These are phyloP conservation scores for Rhazya stricta DNA, from an alignment of 257 asterid genomes.

Conservation along the genomic window DNA sequence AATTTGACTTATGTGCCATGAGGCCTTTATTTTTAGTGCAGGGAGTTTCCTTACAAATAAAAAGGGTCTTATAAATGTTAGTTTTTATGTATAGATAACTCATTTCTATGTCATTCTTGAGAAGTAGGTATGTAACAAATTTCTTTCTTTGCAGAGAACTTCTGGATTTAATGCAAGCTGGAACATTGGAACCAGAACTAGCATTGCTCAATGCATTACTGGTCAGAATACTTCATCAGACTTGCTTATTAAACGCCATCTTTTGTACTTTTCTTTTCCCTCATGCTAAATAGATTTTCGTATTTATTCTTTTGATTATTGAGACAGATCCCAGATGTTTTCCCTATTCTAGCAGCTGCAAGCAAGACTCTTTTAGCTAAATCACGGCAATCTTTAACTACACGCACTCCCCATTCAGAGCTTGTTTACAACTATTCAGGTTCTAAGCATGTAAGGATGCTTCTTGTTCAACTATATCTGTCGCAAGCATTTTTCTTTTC, in stretches of 20 bases:
- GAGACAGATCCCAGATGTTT: slow-evolving; percentile 72
- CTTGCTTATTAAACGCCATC: slow-evolving; percentile 6
- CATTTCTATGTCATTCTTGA: background rate
- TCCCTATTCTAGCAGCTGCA: slow-evolving; percentile 91
- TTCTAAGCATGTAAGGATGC: slow-evolving; percentile 68
- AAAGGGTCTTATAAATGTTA: background rate
- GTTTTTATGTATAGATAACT: background rate
- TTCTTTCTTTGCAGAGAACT: slow-evolving; percentile 52
- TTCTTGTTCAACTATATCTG: slow-evolving; percentile 1
- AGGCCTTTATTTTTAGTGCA: background rate
- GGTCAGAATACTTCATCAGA: slow-evolving; percentile 36
- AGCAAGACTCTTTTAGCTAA: slow-evolving; percentile 64
- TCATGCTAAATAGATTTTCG: background rate
- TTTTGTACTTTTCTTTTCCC: background rate
- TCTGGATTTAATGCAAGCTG: slow-evolving; percentile 70
- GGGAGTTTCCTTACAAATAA: background rate
- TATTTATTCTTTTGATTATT: slow-evolving; percentile 6
- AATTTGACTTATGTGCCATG: background rate
- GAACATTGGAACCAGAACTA: slow-evolving; percentile 79
- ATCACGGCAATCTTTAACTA: slow-evolving; percentile 62
- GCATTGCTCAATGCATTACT: slow-evolving; percentile 86
- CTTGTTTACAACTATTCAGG: slow-evolving; percentile 92
- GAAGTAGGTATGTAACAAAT: background rate
- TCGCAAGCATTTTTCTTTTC: background rate
- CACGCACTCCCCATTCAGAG: slow-evolving; percentile 91